These are phyloP conservation scores for Trichoderma cornu-damae DNA, from an alignment of 2,329 filamentous ascomycete genomes.

Conservation along the genomic window DNA sequence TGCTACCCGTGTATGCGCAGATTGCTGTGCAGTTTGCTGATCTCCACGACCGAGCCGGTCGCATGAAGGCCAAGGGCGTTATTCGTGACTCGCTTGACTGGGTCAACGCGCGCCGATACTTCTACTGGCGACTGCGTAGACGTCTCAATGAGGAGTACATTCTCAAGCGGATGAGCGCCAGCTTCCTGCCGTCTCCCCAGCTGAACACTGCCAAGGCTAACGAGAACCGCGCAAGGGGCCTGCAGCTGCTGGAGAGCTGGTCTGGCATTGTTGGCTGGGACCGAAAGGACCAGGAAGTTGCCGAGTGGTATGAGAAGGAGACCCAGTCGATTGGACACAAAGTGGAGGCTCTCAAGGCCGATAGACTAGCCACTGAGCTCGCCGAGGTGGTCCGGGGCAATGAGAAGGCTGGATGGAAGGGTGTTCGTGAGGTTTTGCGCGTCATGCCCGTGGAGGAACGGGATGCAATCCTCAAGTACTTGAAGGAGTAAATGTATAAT, in stretches of 20 bases:
- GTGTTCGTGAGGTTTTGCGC: slow-evolving; percentile 77
- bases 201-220: slow-evolving; percentile 39
- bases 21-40: slow-evolving; percentile 97
- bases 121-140: slow-evolving; percentile 98
- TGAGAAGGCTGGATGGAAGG: slow-evolving; percentile 70
- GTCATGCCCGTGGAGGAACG: slow-evolving; percentile 86
- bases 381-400: slow-evolving; percentile 42
- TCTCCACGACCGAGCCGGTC: slow-evolving; percentile 90
- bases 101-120: slow-evolving; percentile 89
- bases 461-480: slow-evolving; percentile 67
- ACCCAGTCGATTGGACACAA: slow-evolving; percentile 75
- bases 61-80: slow-evolving; percentile 96
- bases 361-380: slow-evolving; percentile 52
- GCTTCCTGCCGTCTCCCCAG: slow-evolving; percentile 31
- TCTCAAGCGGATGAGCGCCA: slow-evolving; percentile 73
- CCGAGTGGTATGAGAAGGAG: slow-evolving; percentile 95
- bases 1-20: slow-evolving; percentile 90
- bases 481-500: slow-evolving; percentile 38
- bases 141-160: slow-evolving; percentile 97
- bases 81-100: slow-evolving; percentile 82
- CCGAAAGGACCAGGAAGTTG: slow-evolving; percentile 74
- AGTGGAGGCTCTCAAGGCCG: slow-evolving; percentile 76
- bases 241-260: slow-evolving; percentile 78
- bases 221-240: slow-evolving; percentile 59
- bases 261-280: slow-evolving; percentile 72